Base-by-base conservation (phyloP, 2,329 filamentous ascomycete species). In the Dryadomyces quercus-mongolicae region DNA sequence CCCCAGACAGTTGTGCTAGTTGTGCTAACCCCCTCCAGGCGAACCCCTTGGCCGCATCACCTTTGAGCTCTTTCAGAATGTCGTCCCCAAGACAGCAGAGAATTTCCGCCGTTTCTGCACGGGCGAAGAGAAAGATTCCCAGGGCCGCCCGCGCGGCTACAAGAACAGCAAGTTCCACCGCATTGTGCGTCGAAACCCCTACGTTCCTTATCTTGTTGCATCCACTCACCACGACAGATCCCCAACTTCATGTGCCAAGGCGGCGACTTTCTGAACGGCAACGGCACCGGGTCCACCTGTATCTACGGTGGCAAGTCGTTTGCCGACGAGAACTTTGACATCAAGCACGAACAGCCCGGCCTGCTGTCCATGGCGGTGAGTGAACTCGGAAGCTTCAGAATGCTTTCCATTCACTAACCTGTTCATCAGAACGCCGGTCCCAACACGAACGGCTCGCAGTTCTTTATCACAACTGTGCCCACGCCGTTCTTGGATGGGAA, bases 61-160 rank as follows among this genome's bases (percentile, higher is more conserved):
- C 60, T 90, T 95, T 68, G 88, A 96, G 70, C 81, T 98, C 58
- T 96, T 93, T 75, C 82, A 84, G 57, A 80, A 95, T 70, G 76
- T 86, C 21, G 86, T 89, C 0, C 90, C 91, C 59, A 85, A 84
- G 63, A 97, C 93, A 9, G 88, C 90, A 34, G 93, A 97, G 70
- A 97, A 97, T 74, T 97, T 98, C 68, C 87, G 91, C 49, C 89
- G 94, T 66, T 95, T 95, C 72, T 96, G 91, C 72, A 97, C 92
- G 0, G 93, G 93, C 62, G 92, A 97, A 74, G 84, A 80, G 60
- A 95, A 90, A 71, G 87, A 87, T 65, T 69, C 79, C 51, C 78
- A 82, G 10, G 88, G 89, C 38, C 77, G 83, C 58, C 86, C 91
- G 0, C 87, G 94, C 66, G 93, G 93, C 59, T 98, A 96, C 77